phyloP scores from a whole-genome alignment of 768 basidiomycete genomes.

The Rhodosporidiobolus odoratus region DNA sequence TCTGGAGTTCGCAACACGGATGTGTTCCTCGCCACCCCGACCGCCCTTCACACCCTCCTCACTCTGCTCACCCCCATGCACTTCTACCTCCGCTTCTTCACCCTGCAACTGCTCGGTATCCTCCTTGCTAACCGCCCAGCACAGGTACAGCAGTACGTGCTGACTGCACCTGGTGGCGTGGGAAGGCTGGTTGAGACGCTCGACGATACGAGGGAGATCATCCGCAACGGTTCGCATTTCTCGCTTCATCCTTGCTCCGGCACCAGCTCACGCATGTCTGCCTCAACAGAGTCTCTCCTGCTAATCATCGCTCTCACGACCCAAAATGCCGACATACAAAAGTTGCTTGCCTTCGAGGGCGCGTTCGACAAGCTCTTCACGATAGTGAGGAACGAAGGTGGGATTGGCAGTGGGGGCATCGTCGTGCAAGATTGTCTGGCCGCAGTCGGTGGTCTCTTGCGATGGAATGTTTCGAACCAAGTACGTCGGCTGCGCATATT shows the following conservation, averaged over 20 bases:
- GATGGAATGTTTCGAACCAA: slow-evolving; percentile 93
- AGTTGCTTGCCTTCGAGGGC: slow-evolving; percentile 92
- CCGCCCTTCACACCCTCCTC: slow-evolving; percentile 68
- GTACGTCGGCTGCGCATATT: slow-evolving; percentile 49
- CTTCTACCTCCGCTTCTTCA: slow-evolving; percentile 79
- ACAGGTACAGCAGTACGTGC: slow-evolving; percentile 78
- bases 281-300: slow-evolving; percentile 65
- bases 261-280: slow-evolving; percentile 22
- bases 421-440: slow-evolving; percentile 78
- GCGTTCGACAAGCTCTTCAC: slow-evolving; percentile 93
- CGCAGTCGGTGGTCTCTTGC: slow-evolving; percentile 76
- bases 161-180: slow-evolving; percentile 75
- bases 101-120: slow-evolving; percentile 72
- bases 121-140: slow-evolving; percentile 77
- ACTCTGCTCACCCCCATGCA: slow-evolving; percentile 65
- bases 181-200: slow-evolving; percentile 59
- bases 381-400: slow-evolving; percentile 79
- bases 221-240: slow-evolving; percentile 65
- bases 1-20: slow-evolving; percentile 75
- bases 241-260: slow-evolving; percentile 28
- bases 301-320: slow-evolving; percentile 74
- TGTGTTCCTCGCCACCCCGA: slow-evolving; percentile 64
- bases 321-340: slow-evolving; percentile 86
- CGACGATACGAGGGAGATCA: slow-evolving; percentile 81
- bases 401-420: slow-evolving; percentile 74